Evolutionary conservation across 1,139 yeast species (phyloP).

Genomic region (Pichia inconspicua): DNA sequence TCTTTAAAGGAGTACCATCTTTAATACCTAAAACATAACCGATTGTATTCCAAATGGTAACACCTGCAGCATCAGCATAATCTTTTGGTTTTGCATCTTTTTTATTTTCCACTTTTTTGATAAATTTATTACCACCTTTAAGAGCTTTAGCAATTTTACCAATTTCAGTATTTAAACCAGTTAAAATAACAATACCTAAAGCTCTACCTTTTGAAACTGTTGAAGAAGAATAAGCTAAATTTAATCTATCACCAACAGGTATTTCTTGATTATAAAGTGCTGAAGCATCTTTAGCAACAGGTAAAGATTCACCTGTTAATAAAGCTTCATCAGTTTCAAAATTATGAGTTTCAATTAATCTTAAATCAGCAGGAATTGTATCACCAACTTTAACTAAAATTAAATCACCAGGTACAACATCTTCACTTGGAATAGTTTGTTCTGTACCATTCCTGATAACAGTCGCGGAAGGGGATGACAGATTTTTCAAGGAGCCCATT

Average conservation of each 20-base stretch:
- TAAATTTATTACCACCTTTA: conserved; percentile 31
- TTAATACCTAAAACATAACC: conserved; percentile 69
- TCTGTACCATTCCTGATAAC: conserved; percentile 61
- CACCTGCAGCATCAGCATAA: conserved; percentile 39
- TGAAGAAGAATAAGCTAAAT: conserved; percentile 67
- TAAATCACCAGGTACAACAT: conserved; percentile 75
- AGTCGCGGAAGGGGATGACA: conserved; percentile 67
- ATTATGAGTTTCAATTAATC: conserved; percentile 54
- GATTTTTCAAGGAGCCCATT: conserved; percentile 64
- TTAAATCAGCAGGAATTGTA: conserved; percentile 70
- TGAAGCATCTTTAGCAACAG: conserved; percentile 51
- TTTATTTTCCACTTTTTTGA: conserved; percentile 30
- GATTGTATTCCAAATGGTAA: conserved; percentile 42
- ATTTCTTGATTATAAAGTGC: conserved; percentile 36
- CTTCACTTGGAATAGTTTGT: conserved; percentile 51
- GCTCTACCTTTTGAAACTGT: conserved; percentile 75
- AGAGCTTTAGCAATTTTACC: conserved; percentile 70
- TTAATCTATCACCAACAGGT: conserved; percentile 71
- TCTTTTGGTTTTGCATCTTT: conserved; percentile 37
- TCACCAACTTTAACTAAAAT: conserved; percentile 65
- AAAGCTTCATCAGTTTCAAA: conserved; percentile 78
- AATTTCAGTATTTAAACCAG: conserved; percentile 68
- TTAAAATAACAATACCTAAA: conserved; percentile 55
- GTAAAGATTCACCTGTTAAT: conserved; percentile 74
- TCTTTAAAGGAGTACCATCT: conserved; percentile 71